Base-by-base conservation (phyloP, 352 stramenopile genomes). In the Phytopythium montanum region DNA sequence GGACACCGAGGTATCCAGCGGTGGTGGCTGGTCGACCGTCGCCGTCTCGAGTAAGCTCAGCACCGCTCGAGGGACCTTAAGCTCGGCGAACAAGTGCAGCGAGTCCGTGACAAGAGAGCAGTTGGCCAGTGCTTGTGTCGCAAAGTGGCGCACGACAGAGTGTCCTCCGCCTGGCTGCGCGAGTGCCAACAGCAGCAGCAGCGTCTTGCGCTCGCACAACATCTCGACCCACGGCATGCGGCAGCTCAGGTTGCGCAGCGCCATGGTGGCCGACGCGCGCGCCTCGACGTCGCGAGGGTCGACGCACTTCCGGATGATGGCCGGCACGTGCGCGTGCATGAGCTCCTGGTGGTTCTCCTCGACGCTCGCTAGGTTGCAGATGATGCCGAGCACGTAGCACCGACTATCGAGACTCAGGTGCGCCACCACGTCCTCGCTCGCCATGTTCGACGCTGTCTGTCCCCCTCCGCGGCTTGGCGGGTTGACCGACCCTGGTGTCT, bases 291-390 rank as follows among this genome's bases (percentile, higher is more conserved):
- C 85, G 16, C 53, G 53, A 18, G 68, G 59, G 50, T 92, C 82
- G 29, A 87, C 75, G 58, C 90, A 90, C 28, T 81, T 87, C 25
- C 75, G 72, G 38, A 94, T 84, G 6, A 89, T 66, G 18, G 90
- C 79, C 18, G 70, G 70, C 28, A 92, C 80, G 56, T 92, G 82
- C 0, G 79, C 69, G 34, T 85, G 73, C 65, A 94, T 92, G 41
- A 94, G 79, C 45, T 94, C 82, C 50, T 88, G 76, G 68, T 92
- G 85, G 65, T 94, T 94, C 51, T 75, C 70, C 19, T 90, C 80
- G 59, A 83, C 87, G 39, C 75, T 85, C 4, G 80, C 76, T 46
- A 94, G 61, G 51, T 94, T 94, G 58, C 81, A 92, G 29, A 92
- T 75, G 42, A 92, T 88, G 25, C 73, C 80, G 41, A 92, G 75